A percentile compares a stretch with the other conserved stretches of the same genome.
These are phyloP conservation scores for Haplosporangium gracile DNA, from an alignment of 192 early-diverging fungal genomes.

Conservation along the genomic window DNA sequence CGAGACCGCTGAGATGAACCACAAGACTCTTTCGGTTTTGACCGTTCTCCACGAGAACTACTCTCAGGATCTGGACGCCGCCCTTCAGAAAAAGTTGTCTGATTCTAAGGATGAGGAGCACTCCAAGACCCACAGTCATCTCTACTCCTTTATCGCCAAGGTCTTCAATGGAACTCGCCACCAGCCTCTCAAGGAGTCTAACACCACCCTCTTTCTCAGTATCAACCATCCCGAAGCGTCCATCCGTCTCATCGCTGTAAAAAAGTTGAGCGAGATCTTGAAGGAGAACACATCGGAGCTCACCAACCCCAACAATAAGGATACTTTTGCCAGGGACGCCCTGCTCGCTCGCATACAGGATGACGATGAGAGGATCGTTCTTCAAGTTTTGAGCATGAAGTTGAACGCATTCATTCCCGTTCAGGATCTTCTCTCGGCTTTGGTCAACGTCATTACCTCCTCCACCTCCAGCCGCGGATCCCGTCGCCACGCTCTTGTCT, in stretches of 20 bases:
- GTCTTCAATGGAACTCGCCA: slow-evolving; percentile 69
- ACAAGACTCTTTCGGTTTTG: slow-evolving; percentile 35
- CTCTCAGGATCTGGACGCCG: slow-evolving; percentile 58
- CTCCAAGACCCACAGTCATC: slow-evolving; percentile 32
- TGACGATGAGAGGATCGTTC: slow-evolving; percentile 61
- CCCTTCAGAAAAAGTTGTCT: slow-evolving; percentile 58
- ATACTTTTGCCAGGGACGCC: slow-evolving; percentile 62
- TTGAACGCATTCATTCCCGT: slow-evolving; percentile 30
- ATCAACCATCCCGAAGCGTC: slow-evolving; percentile 79
- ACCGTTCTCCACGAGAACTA: slow-evolving; percentile 59
- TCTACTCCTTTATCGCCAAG: slow-evolving; percentile 69
- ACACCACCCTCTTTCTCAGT: slow-evolving; percentile 86
- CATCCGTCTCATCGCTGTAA: slow-evolving; percentile 78
- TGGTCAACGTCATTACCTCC: slow-evolving; percentile 40
- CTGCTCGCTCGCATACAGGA: slow-evolving; percentile 67
- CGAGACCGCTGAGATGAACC: slow-evolving; percentile 15
- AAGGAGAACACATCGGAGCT: slow-evolving; percentile 56
- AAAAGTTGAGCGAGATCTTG: slow-evolving; percentile 71
- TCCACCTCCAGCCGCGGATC: slow-evolving; percentile 20
- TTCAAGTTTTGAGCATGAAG: slow-evolving; percentile 56
- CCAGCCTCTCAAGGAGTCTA: slow-evolving; percentile 73
- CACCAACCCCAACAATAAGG: slow-evolving; percentile 25
- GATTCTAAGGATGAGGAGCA: slow-evolving; percentile 30
- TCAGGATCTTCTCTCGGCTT: slow-evolving; percentile 37
- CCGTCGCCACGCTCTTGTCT: slow-evolving; percentile 37